Base-by-base conservation (phyloP, 108 stramenopile species). In the Conticribra weissflogii region DNA sequence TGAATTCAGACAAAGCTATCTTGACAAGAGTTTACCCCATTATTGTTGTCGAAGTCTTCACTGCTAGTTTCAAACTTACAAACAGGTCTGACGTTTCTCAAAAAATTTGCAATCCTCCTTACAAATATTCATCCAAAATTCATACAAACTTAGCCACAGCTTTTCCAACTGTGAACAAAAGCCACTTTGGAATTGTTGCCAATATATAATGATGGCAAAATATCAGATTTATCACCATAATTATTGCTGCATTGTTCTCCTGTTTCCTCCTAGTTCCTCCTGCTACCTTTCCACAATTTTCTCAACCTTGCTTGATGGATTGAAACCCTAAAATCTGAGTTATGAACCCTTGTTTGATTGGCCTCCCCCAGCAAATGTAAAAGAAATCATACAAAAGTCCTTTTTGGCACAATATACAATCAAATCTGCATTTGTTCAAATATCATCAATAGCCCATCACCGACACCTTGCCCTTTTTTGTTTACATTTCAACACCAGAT, bases 381-480 rank as follows among this genome's bases (percentile, higher is more conserved):
- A 96, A 7, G 89, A 88, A 12, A 98, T 68, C 31, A 96, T 95
- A 24, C 85, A 88, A 63, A 97, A 78, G 2, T 83, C 74, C 18
- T 68, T 53, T 46, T 82, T 59, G 15, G 85, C 66, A 81, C 96
- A 98, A 59, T 90, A 63, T 22, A 81, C 68, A 22, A 99, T 71
- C 27, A 99, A 85, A 32, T 89, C 80, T 0, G 94, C 93, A 76
- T 99, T 99, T 58, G 99, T 99, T 47, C 94, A 86, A 19, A 96
- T 85, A 84, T 99, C 99, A 81, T 99, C 99, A 73, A 99, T 99
- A 57, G 96, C 96, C 86, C 56, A 93, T 58, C 61, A 92, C 69
- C 8, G 54, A 28, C 0, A n/a, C 81, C 84, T 54, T 87, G 89
- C n/a, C 78, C 63, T 34, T 67, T 59, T 31, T n/a, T 51, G 52